Evolutionary conservation across 768 basidiomycete genomes (phyloP), one percentile per base, ranked within the genome.

Genomic region (Mrakia hoshinonis): DNA sequence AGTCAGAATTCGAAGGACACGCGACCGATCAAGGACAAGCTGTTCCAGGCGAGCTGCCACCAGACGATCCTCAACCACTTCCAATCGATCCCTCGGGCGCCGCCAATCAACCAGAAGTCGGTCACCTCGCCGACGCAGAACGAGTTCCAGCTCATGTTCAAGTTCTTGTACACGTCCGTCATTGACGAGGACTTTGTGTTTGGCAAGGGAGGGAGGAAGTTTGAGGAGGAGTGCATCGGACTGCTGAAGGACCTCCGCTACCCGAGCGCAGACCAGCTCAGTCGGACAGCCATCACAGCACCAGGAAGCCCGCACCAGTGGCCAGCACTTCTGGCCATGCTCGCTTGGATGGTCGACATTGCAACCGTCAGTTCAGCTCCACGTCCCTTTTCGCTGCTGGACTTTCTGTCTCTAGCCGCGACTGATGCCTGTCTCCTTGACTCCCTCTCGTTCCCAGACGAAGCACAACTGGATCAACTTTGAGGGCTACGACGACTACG

Each of bases 261-360:
- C 80, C 95, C 96, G 0, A 90, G 87, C 71, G 83, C 86, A 4
- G 84, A 87, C 64, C 84, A 85, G 70, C 84, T 97, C 22, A 90
- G 92, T 75, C 87, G 87, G 65, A 93, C 90, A 74, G 91, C 90
- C 84, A 80, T 98, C 5, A 88, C 88, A 10, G 88, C 93, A 2
- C 90, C 92, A 0, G 94, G 91, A 0, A 89, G 87, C 67, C 88
- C 89, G 82, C 89, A 91, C 80, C 87, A 89, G n/a, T 98, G 95
- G 96, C 91, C 92, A 0, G 83, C 86, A 26, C 80, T 96, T 31
- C 82, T 98, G 20, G 95, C 90, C 26, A 89, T 90, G 76, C 78
- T 98, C 43, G 89, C 94, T 79, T 99, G 96, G 96, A 81, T 99
- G 18, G 90, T 90, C 10, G 88, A 91, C 75, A 79, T 91, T 74